Evolutionary conservation across 2,329 filamentous ascomycete genomes (phyloP).

Genomic region (Claviceps digitariae): DNA sequence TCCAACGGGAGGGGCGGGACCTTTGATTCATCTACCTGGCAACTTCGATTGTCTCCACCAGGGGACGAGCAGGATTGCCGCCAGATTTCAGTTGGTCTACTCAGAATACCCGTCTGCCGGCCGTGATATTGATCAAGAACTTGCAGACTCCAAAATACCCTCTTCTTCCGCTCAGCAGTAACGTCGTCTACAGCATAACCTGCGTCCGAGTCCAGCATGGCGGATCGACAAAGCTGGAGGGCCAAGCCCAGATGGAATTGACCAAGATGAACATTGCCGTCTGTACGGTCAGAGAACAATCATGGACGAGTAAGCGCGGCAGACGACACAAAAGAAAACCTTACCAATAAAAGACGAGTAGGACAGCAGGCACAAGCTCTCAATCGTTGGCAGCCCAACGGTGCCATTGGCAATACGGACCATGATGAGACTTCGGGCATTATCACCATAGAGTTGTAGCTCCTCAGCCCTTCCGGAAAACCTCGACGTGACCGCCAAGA

Average conservation of each 20-base stretch:
- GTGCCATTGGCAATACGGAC: slow-evolving; percentile 36
- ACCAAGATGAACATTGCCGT: slow-evolving; percentile 33
- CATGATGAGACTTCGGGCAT: slow-evolving; percentile 30
- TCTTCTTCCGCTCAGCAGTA: slow-evolving; percentile 29
- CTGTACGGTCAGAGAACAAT: slow-evolving; percentile 13
- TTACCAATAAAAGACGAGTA: slow-evolving; percentile 36
- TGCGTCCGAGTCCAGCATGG: slow-evolving; percentile 31
- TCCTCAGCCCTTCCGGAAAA: slow-evolving; percentile 23
- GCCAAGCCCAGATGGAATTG: slow-evolving; percentile 37
- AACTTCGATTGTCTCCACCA: slow-evolving; percentile 7
- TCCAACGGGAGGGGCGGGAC: slow-evolving; percentile 30
- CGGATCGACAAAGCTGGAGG: slow-evolving; percentile 35
- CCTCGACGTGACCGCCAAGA: slow-evolving; percentile 25
- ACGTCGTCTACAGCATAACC: slow-evolving; percentile 23
- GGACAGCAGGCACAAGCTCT: slow-evolving; percentile 35
- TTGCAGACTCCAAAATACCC: slow-evolving; percentile 38
- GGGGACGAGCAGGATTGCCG: slow-evolving; percentile 20
- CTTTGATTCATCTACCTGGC: slow-evolving; percentile 16
- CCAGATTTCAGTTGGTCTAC: slow-evolving; percentile 26
- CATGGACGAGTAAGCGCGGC: not conserved
- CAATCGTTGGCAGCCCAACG: slow-evolving; percentile 34
- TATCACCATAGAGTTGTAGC: slow-evolving; percentile 21
- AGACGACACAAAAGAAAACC: not conserved
- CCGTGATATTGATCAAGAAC: slow-evolving; percentile 36
- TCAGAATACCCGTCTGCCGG: slow-evolving; percentile 29